These are phyloP conservation scores for Cylindrodendrum hubeiense DNA, from an alignment of 2,329 filamentous ascomycete species.

Conservation along the genomic window DNA sequence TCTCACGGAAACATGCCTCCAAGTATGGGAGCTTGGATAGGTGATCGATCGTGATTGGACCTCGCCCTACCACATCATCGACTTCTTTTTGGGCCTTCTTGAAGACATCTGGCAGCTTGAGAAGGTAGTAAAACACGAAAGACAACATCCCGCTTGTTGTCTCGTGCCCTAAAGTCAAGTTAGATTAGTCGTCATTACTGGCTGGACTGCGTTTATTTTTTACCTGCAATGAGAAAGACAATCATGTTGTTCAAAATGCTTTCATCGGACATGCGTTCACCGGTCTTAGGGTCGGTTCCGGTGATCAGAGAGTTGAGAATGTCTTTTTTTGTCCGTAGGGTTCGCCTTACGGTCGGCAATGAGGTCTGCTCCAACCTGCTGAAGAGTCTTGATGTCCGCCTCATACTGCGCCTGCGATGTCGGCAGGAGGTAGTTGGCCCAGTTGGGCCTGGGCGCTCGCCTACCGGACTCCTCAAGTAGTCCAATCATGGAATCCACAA, in stretches of 20 bases:
- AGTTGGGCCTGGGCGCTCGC: slow-evolving; percentile 58
- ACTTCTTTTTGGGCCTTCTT: slow-evolving; percentile 72
- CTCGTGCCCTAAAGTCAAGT: slow-evolving; percentile 61
- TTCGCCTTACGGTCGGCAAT: slow-evolving; percentile 65
- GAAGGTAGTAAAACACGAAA: slow-evolving; percentile 70
- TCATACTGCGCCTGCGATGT: slow-evolving; percentile 59
- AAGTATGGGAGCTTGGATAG: slow-evolving; percentile 73
- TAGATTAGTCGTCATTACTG: neutral
- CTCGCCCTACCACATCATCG: slow-evolving; percentile 68
- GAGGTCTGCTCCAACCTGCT: slow-evolving; percentile 66
- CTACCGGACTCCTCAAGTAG: slow-evolving; percentile 68
- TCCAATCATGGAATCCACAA: slow-evolving; percentile 66
- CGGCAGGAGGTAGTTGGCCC: slow-evolving; percentile 61
- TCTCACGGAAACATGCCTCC: slow-evolving; percentile 72
- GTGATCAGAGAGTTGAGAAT: slow-evolving; percentile 76
- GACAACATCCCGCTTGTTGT: slow-evolving; percentile 74
- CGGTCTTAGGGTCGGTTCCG: slow-evolving; percentile 73
- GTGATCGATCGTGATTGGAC: slow-evolving; percentile 68
- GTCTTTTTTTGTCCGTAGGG: slow-evolving; percentile 69
- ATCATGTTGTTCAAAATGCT: slow-evolving; percentile 76
- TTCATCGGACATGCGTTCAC: slow-evolving; percentile 68
- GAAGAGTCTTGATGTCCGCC: slow-evolving; percentile 64
- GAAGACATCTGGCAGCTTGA: slow-evolving; percentile 68
- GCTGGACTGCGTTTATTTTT: neutral
- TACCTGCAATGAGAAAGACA: slow-evolving; percentile 74